A percentile compares a stretch with the other conserved stretches of the same genome.
Evolutionary conservation across 2,329 filamentous ascomycete genomes (phyloP).

Genomic region (Colletotrichum sansevieriae): DNA sequence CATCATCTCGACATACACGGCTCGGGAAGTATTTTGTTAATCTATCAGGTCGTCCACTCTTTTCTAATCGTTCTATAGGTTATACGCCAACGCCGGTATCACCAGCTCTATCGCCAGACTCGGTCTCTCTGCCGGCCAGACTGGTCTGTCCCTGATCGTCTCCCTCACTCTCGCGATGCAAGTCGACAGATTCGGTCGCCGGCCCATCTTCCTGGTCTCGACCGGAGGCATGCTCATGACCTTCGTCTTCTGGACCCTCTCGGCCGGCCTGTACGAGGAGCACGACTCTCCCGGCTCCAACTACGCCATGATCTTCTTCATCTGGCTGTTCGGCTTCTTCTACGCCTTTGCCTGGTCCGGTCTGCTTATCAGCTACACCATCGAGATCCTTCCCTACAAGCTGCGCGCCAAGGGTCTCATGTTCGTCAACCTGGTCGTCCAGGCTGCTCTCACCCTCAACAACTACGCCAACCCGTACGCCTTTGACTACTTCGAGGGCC

Average conservation of each 20-base stretch:
- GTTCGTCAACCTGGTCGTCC: slow-evolving; percentile 69
- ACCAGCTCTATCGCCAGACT: slow-evolving; percentile 58
- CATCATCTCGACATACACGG: too few species aligned
- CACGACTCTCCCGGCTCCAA: slow-evolving; percentile 51
- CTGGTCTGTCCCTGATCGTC: slow-evolving; percentile 64
- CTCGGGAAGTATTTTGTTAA: too few species aligned
- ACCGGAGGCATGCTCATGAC: slow-evolving; percentile 61
- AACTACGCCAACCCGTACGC: slow-evolving; percentile 67
- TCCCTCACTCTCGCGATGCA: slow-evolving; percentile 65
- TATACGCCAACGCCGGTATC: slow-evolving; percentile 64
- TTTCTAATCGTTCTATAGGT: too few species aligned
- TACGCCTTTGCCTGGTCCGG: slow-evolving; percentile 71
- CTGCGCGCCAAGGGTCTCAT: slow-evolving; percentile 65
- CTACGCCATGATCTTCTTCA: slow-evolving; percentile 59
- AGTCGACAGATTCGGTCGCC: slow-evolving; percentile 67
- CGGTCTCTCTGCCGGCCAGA: slow-evolving; percentile 61
- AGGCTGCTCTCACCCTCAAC: slow-evolving; percentile 68
- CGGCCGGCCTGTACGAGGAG: slow-evolving; percentile 60
- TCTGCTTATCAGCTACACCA: slow-evolving; percentile 66
- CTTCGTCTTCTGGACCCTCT: slow-evolving; percentile 65
- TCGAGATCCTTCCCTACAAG: slow-evolving; percentile 65
- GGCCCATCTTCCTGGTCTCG: slow-evolving; percentile 65
- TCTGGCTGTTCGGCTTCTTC: slow-evolving; percentile 56
- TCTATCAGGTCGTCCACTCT: too few species aligned
- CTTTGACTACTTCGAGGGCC: slow-evolving; percentile 59